These are phyloP conservation scores for Naematelia encephala DNA, from an alignment of 768 basidiomycete genomes.

Conservation along the genomic window DNA sequence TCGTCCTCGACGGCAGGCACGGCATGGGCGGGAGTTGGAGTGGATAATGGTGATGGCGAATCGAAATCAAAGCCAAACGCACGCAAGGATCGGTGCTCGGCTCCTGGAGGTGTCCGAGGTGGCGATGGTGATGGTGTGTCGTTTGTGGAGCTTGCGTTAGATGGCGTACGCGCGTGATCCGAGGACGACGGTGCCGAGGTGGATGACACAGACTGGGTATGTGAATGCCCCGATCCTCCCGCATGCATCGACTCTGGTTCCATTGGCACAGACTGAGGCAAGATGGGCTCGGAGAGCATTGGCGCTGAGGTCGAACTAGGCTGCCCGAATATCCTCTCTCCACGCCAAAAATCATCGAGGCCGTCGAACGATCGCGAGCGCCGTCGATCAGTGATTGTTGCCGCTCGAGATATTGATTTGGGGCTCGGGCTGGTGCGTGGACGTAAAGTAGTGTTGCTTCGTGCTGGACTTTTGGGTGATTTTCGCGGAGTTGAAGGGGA, in stretches of 20 bases:
- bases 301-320: constrained; percentile 17
- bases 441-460: not conserved
- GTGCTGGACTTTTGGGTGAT: constrained; percentile 18
- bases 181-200: constrained; percentile 21
- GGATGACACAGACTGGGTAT: constrained; percentile 9
- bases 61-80: constrained; percentile 11
- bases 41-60: constrained; percentile 3
- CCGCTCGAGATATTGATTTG: not conserved
- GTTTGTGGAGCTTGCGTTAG: constrained; percentile 29
- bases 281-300: constrained; percentile 9
- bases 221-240: constrained; percentile 4
- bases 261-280: not conserved
- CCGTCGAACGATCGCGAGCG: constrained; percentile 40
- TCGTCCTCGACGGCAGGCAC: not conserved
- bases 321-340: constrained; percentile 18
- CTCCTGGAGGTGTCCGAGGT: constrained; percentile 29
- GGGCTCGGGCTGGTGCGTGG: not conserved
- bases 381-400: constrained; percentile 23
- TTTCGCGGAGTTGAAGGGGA: constrained; percentile 33
- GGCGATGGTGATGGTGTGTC: constrained; percentile 41
- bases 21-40: not conserved
- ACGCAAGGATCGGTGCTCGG: constrained; percentile 5
- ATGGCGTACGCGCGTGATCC: constrained; percentile 40
- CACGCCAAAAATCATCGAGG: constrained; percentile 31
- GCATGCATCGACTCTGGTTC: not conserved